Conservation (phyloP, 176 grass and related monocot species). For the Guadua angustifolia region DNA sequence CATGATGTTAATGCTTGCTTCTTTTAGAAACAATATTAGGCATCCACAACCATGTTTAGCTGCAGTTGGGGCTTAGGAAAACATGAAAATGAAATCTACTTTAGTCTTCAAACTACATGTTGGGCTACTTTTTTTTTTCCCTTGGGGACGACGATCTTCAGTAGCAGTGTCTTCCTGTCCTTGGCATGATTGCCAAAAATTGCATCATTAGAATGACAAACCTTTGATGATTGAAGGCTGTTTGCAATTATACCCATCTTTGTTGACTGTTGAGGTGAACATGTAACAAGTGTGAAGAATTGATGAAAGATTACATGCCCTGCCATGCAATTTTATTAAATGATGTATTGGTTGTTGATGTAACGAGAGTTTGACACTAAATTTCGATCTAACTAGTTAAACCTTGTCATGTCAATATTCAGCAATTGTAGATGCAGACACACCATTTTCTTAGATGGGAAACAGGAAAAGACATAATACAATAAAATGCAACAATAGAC, state of each 20-base stretch:
- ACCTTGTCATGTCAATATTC: not conserved
- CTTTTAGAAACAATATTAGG: not conserved
- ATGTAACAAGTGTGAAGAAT: not conserved
- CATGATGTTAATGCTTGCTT: not conserved
- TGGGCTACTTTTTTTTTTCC: not conserved
- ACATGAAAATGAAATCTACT: not conserved
- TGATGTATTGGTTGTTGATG: not conserved
- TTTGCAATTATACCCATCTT: not conserved
- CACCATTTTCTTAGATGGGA: not conserved
- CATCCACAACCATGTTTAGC: not conserved
- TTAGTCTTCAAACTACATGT: not conserved
- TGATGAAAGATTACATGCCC: not conserved
- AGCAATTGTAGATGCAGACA: not conserved
- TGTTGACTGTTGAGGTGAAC: not conserved
- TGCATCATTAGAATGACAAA: not conserved
- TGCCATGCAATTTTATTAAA: not conserved
- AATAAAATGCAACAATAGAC: not conserved
- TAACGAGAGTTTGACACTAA: not conserved
- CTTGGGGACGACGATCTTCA: not conserved
- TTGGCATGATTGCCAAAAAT: not conserved
- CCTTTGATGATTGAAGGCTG: not conserved
- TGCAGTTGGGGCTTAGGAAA: not conserved
- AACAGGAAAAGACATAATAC: not conserved
- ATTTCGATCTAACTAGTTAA: not conserved
- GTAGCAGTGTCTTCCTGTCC: not conserved